Evolutionary conservation across 176 grass and related monocot species (phyloP).

Genomic region (Oryza meridionalis): DNA sequence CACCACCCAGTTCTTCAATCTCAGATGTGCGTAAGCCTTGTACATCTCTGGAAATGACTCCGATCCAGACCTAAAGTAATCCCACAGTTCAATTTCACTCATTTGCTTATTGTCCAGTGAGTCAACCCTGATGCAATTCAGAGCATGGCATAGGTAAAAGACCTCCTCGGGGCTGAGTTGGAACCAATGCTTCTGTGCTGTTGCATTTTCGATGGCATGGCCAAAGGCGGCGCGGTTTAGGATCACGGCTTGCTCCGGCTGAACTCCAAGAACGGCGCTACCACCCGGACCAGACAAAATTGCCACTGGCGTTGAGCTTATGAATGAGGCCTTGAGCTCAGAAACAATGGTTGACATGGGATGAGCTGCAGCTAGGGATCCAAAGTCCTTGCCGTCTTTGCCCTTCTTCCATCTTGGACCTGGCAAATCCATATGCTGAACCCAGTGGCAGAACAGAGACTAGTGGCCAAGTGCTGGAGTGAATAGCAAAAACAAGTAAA

Average conservation of each 20-base stretch:
- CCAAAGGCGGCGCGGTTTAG: slow-evolving; percentile 52
- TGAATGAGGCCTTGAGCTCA: slow-evolving; percentile 44
- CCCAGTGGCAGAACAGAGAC: neutral
- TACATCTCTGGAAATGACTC: slow-evolving; percentile 58
- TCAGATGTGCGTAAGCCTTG: slow-evolving; percentile 67
- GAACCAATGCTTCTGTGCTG: slow-evolving; percentile 39
- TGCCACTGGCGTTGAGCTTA: neutral
- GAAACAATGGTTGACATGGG: slow-evolving; percentile 61
- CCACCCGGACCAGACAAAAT: neutral
- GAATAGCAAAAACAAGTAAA: neutral
- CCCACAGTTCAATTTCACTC: slow-evolving; percentile 46
- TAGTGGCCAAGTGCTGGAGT: neutral
- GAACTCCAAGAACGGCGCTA: slow-evolving; percentile 22
- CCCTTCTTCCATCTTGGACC: slow-evolving; percentile 60
- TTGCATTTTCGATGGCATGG: slow-evolving; percentile 10
- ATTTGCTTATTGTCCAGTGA: neutral
- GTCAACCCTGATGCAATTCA: slow-evolving; percentile 48
- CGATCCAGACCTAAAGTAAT: slow-evolving; percentile 28
- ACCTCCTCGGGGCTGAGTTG: slow-evolving; percentile 64
- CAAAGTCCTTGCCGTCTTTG: slow-evolving; percentile 53
- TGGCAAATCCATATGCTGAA: slow-evolving; percentile 18
- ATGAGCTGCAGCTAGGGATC: slow-evolving; percentile 36
- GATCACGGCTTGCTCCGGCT: neutral
- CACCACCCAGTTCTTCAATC: slow-evolving; percentile 77
- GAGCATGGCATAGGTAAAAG: slow-evolving; percentile 58